Evolutionary conservation across 768 basidiomycete genomes (phyloP).

Genomic region (Rhizopogon vesiculosus): DNA sequence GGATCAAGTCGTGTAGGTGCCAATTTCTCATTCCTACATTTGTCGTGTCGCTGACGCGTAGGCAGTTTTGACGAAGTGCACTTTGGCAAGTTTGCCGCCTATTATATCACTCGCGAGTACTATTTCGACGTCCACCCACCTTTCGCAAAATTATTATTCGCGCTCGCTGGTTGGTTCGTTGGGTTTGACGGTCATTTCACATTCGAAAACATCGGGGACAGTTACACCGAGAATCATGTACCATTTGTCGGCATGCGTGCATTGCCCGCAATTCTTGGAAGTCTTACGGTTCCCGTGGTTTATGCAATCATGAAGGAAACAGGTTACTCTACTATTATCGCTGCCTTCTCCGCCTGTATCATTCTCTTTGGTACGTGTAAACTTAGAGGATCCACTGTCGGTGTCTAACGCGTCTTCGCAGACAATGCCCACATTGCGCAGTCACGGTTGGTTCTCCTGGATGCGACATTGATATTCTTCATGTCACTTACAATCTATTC

Average conservation of each 20-base stretch:
- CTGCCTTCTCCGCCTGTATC: conserved; percentile 83
- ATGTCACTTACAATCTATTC: conserved; percentile 90
- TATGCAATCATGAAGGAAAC: conserved; percentile 98
- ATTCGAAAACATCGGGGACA: conserved; percentile 95
- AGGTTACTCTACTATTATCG: conserved; percentile 88
- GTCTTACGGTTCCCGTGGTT: conserved; percentile 85
- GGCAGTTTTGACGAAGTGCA: conserved; percentile 95
- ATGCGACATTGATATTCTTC: conserved; percentile 93
- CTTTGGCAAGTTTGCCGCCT: conserved; percentile 96
- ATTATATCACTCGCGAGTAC: conserved; percentile 90
- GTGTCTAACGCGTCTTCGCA: conserved; percentile 27
- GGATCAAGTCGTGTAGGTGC: conserved; percentile 86
- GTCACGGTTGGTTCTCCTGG: conserved; percentile 93
- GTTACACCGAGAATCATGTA: conserved; percentile 79
- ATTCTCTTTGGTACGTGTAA: conserved; percentile 77
- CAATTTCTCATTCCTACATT: background rate
- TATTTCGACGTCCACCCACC: conserved; percentile 99
- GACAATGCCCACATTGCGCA: conserved; percentile 97
- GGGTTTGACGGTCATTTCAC: conserved; percentile 93
- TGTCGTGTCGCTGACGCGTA: conserved; percentile 4
- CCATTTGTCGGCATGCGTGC: conserved; percentile 94
- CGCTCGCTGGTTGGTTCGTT: conserved; percentile 91
- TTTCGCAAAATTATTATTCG: conserved; percentile 92
- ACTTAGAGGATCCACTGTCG: background rate
- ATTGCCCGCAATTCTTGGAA: conserved; percentile 87